Evolutionary conservation across 2,329 filamentous ascomycete genomes (phyloP).

Genomic region (Xylaria sp.): DNA sequence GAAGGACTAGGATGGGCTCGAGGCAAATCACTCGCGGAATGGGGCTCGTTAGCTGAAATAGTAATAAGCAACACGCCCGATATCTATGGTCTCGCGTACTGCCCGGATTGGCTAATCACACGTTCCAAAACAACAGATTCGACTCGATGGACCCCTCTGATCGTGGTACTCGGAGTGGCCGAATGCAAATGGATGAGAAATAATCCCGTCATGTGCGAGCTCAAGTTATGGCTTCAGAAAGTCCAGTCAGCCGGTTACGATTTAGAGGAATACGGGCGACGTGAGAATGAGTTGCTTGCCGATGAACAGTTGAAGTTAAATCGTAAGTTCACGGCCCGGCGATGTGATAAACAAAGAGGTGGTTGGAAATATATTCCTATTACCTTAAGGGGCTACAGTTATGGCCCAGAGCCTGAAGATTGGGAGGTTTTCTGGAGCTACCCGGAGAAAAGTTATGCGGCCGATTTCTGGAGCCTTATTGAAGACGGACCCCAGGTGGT

Average conservation of each 20-base stretch:
- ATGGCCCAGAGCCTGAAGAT: slow-evolving; percentile 25
- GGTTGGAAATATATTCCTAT: neutral
- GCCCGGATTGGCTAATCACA: neutral
- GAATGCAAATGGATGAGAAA: neutral
- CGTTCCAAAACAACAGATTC: neutral
- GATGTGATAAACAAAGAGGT: too few species aligned
- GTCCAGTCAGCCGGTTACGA: neutral
- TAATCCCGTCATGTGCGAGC: neutral
- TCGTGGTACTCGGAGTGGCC: neutral
- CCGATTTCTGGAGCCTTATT: slow-evolving; percentile 33
- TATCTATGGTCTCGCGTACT: neutral
- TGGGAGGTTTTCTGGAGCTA: slow-evolving; percentile 29
- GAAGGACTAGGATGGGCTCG: neutral
- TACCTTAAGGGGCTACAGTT: slow-evolving; percentile 18
- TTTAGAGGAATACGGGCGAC: slow-evolving; percentile 9
- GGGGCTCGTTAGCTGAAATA: neutral
- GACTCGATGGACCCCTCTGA: neutral
- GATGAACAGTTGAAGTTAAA: neutral
- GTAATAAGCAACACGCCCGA: neutral
- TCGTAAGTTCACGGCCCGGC: neutral
- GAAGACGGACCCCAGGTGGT: slow-evolving; percentile 23
- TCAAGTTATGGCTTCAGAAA: slow-evolving; percentile 2
- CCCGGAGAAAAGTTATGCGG: slow-evolving; percentile 25
- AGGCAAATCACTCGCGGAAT: neutral
- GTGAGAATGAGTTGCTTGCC: slow-evolving; percentile 6